These are phyloP conservation scores for Remersonia thermophila DNA, from an alignment of 2,329 filamentous ascomycete species.

Conservation along the genomic window DNA sequence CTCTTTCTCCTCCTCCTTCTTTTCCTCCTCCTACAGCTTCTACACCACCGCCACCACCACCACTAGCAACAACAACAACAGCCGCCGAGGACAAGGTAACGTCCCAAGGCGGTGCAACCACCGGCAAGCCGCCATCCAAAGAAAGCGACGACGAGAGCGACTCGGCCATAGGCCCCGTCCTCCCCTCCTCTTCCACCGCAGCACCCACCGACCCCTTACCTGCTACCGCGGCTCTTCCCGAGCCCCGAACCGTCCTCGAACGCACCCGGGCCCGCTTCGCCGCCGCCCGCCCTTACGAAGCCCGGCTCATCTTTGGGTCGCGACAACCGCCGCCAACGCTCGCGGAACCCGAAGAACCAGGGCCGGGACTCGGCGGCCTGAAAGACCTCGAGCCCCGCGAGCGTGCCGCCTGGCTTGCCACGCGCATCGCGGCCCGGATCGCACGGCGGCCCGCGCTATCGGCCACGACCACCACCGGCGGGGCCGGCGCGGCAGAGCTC, in stretches of 20 bases:
- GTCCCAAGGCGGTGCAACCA: no score
- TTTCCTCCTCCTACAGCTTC: no score
- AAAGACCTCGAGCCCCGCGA: constrained; percentile 37
- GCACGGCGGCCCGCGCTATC: constrained; percentile 18
- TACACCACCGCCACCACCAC: no score
- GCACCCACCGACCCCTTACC: not conserved
- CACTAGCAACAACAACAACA: no score
- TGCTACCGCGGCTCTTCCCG: constrained; percentile 2
- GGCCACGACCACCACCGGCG: not conserved
- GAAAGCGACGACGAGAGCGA: no score
- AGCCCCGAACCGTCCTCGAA: constrained; percentile 34
- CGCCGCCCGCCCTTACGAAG: constrained; percentile 37
- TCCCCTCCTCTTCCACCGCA: no score
- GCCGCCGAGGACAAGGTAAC: no score
- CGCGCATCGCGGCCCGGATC: constrained; percentile 33
- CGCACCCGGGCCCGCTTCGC: constrained; percentile 35
- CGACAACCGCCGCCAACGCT: constrained; percentile 19
- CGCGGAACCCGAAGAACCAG: not conserved
- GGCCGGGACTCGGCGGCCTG: constrained; percentile 16
- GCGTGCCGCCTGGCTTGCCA: constrained; percentile 35
- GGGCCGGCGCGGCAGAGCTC: not conserved
- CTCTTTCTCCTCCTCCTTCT: no score
- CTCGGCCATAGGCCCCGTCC: no score
- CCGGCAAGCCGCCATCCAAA: no score
- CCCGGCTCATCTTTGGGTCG: constrained; percentile 19